Conservation (phyloP, 305 asterid genomes). For the Fraxinus albicans region DNA sequence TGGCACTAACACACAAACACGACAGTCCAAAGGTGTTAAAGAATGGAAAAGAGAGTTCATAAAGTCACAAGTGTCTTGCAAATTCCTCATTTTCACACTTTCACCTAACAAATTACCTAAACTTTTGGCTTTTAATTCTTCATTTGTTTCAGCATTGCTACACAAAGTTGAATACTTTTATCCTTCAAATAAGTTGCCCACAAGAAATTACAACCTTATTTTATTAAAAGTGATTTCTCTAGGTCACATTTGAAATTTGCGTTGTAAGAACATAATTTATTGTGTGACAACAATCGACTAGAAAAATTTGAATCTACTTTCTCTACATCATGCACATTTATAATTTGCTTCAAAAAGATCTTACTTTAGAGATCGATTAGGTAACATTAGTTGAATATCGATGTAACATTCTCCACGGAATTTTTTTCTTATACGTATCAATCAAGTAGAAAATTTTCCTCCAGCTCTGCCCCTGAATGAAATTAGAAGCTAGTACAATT, state of each 20-base stretch:
- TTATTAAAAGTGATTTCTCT: background rate
- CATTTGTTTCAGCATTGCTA: background rate
- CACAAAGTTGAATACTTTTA: constrained; percentile 10
- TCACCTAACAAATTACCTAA: constrained; percentile 29
- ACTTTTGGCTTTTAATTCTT: constrained; percentile 26
- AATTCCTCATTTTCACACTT: constrained; percentile 18
- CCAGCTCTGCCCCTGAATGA: no score
- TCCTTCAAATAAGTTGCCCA: background rate
- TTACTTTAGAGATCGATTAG: background rate
- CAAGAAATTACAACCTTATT: background rate
- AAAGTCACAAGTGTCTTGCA: constrained; percentile 24
- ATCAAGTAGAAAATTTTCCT: no score
- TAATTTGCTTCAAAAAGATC: background rate
- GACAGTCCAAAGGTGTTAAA: constrained; percentile 11
- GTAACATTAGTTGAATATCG: background rate
- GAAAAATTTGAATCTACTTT: background rate
- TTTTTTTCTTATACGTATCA: no score
- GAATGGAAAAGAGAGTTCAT: constrained; percentile 24
- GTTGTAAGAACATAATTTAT: background rate
- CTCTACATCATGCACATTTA: background rate
- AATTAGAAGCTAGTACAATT: no score
- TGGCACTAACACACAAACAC: background rate
- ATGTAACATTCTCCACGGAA: background rate
- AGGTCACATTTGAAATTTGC: background rate
- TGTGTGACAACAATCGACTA: background rate